Percentiles rank a stretch among this genome's conserved stretches.
These are phyloP conservation scores for Henckelia pumila DNA, from an alignment of 257 asterid species.

Conservation along the genomic window DNA sequence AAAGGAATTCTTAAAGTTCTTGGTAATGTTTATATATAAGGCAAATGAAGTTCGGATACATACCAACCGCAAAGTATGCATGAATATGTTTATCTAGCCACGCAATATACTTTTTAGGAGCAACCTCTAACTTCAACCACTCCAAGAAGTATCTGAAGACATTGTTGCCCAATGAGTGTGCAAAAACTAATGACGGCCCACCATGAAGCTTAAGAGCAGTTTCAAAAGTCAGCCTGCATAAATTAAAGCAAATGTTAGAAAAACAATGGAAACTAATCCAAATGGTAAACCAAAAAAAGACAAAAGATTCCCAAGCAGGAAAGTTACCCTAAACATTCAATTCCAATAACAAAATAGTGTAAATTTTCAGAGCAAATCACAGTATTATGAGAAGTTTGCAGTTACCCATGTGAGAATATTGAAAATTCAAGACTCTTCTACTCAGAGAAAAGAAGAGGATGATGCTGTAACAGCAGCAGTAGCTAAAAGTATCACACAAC, in stretches of 20 bases:
- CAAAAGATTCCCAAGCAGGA: background rate
- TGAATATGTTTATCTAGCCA: constrained; percentile 97
- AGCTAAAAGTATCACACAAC: background rate
- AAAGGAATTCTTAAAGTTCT: constrained; percentile 23
- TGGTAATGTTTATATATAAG: constrained; percentile 12
- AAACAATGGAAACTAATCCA: background rate
- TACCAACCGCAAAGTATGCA: constrained; percentile 99
- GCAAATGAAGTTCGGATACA: constrained; percentile 35
- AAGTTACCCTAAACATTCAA: background rate
- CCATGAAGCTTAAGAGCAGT: constrained; percentile 96
- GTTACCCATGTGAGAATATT: background rate
- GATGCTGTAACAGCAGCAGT: background rate
- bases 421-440: background rate
- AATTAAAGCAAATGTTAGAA: constrained; percentile 17
- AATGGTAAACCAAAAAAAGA: constrained; percentile 1
- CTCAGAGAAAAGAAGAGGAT: background rate
- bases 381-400: background rate
- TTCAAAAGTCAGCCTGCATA: constrained; percentile 94
- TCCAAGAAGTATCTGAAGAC: constrained; percentile 98
- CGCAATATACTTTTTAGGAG: constrained; percentile 74
- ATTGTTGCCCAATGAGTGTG: constrained; percentile 95
- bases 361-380: background rate
- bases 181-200: constrained; percentile 92
- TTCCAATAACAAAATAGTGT: background rate
- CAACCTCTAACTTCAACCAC: constrained; percentile 95